phyloP scores from a whole-genome alignment of 257 asterid genomes.

The Solanum stenotomum region DNA sequence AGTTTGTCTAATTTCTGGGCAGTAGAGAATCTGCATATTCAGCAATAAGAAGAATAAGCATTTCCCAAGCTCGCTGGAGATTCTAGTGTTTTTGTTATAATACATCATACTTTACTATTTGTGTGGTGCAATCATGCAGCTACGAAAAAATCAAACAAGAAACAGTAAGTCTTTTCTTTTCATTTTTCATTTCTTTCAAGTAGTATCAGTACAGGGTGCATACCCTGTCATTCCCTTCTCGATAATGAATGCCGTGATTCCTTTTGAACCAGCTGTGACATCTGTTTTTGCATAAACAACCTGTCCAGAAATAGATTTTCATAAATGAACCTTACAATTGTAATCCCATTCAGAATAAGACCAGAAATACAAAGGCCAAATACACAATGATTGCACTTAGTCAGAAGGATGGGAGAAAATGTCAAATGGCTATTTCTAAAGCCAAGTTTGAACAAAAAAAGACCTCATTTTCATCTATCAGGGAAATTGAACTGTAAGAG shows the following conservation, averaged over 20 bases:
- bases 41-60: background rate
- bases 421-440: background rate
- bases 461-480: background rate
- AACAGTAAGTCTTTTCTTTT: background rate
- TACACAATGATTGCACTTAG: background rate
- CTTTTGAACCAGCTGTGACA: slow-evolving; percentile 66
- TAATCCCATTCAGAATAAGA: background rate
- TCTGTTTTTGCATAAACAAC: slow-evolving; percentile 96
- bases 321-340: background rate
- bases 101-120: background rate
- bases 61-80: background rate
- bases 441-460: background rate
- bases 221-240: slow-evolving; percentile 98
- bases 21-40: slow-evolving; percentile 76
- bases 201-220: slow-evolving; percentile 20
- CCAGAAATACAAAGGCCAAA: background rate
- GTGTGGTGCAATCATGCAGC: background rate
- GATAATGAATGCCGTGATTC: slow-evolving; percentile 92
- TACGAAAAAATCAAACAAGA: background rate
- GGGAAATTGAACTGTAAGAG: background rate
- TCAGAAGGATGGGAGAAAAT: background rate
- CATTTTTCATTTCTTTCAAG: background rate
- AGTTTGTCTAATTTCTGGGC: slow-evolving; percentile 98
- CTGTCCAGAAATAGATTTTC: slow-evolving; percentile 33
- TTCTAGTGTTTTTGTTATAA: background rate